Base-by-base conservation (phyloP, 805 yeast species). In the Starmerella apicola region DNA sequence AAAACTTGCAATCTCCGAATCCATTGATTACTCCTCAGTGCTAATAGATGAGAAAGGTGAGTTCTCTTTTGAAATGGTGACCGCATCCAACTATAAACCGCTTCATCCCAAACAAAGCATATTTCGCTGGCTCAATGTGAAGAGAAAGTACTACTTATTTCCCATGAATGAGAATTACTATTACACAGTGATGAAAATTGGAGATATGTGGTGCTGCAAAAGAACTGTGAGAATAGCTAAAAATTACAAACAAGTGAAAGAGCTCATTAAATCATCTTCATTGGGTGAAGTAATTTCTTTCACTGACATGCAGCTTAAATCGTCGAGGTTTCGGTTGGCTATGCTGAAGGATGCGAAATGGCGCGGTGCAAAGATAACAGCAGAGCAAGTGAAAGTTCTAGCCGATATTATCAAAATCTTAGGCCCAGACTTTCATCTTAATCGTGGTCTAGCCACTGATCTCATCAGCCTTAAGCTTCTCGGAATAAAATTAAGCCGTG, bases 71-170 rank as follows among this genome's bases (percentile, higher is more conserved):
- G 12, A n/a, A 6, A 12, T 35, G 23, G 36, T 44, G 3, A 19
- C 36, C 2, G 12, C 36, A 1, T n/a, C 12, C 5, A 23, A 36
- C n/a, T 46, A 44, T 29, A 28, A 19, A 2, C 52, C 50, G 1
- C n/a, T 3, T 1, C 15, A 39, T 3, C 52, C 52, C n/a, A 22
- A 15, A 0, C 20, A 43, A 7, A 49, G 53, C 21, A 28, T 38
- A 2, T 25, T 45, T n/a, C 19, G 16, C 5, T 49, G 53, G 53
- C 15, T 37, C 4, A 10, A 26, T 8, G 24, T 36, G 24, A 23
- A 38, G 13, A 34, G 28, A n/a, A 20, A 25, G 13, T 48, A 39
- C 38, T 49, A 42, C 35, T 23, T 49, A 18, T 49, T 49, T 29
- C 36, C 43, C 7, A 39, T 43, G 5, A 13, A 8, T 8, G 32